Evolutionary conservation across 306 rosid genomes (phyloP), one percentile per base, ranked within the genome.

Genomic region (Trichosanthes cucumerina): DNA sequence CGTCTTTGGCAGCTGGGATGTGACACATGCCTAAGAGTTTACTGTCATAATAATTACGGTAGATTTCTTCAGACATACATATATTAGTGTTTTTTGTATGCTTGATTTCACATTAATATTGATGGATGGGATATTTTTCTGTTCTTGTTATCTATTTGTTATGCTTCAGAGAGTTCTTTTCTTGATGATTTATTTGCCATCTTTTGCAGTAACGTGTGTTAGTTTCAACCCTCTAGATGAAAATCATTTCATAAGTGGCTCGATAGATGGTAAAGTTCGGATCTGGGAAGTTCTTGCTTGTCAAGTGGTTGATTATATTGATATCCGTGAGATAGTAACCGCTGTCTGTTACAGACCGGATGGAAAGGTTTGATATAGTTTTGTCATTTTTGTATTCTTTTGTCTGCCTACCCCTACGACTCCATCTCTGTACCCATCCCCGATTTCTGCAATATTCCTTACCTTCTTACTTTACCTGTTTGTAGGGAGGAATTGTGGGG

Each of bases 211-310:
- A 68, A 91, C 98, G 0, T 88, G 96, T 78, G 89, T 93, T 54
- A 71, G 92, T 81, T 93, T 93, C 88, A 87, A 86, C 79, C 98
- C 97, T 11, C 70, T 86, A 84, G 89, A 93, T 79, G 97, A 86
- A 70, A 86, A 93, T 54, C 69, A 88, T 59, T 91, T 93, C 91
- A 83, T 93, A 81, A 93, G 98, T 56, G 97, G 98, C 65, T 93
- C 98, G 46, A 91, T 93, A 60, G 98, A 93, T 58, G 98, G 98
- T 72, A 93, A 93, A 86, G 98, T 93, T 82, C 97, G 97, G 70
- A 93, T 93, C 66, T 93, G 98, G 98, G 97, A 88, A 88, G 88
- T 89, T 73, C 75, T 86, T 80, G 79, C 80, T 16, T 88, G 98
- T 76, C 89, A 87, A 82, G 97, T 93, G 83, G 81, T 86, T 78